Percentiles rank a stretch among this genome's conserved stretches.
phyloP scores from a whole-genome alignment of 2,329 filamentous ascomycete genomes.

The Macrophomina tecta region DNA sequence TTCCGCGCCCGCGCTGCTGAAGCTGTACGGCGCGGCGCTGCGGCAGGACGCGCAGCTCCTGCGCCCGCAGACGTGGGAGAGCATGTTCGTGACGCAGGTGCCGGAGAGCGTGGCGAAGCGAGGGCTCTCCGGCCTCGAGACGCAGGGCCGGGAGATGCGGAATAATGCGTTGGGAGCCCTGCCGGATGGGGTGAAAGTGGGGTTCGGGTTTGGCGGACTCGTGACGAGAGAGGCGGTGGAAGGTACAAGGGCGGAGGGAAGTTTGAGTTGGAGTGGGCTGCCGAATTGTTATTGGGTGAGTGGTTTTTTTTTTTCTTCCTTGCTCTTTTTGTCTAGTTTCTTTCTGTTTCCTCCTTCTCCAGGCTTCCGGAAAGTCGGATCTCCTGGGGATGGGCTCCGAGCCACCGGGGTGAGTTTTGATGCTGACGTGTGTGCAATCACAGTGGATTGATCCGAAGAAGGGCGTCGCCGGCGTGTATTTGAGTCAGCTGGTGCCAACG shows the following conservation, averaged over 20 bases:
- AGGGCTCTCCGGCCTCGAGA: background rate
- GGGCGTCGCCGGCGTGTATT: background rate
- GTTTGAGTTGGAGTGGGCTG: background rate
- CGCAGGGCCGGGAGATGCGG: background rate
- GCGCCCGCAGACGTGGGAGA: background rate
- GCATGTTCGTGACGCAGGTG: slow-evolving; percentile 5
- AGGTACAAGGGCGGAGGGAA: background rate
- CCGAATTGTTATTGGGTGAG: slow-evolving; percentile 17
- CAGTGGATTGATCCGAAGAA: slow-evolving; percentile 12
- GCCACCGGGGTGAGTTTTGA: background rate
- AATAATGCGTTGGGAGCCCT: background rate
- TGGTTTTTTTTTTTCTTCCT: background rate
- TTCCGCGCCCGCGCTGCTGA: background rate
- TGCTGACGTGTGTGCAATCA: background rate
- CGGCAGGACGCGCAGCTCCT: background rate
- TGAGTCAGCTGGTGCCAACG: background rate
- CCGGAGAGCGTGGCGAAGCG: background rate
- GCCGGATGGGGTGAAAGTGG: background rate
- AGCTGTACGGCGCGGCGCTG: background rate
- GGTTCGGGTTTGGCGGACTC: background rate
- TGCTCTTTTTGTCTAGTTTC: background rate
- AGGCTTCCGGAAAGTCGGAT: no score
- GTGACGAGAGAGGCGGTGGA: background rate
- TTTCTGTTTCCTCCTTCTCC: no score
- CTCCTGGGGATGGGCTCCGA: no score